phyloP scores from a whole-genome alignment of 2,329 filamentous ascomycete species.

The Fusarium palustre region DNA sequence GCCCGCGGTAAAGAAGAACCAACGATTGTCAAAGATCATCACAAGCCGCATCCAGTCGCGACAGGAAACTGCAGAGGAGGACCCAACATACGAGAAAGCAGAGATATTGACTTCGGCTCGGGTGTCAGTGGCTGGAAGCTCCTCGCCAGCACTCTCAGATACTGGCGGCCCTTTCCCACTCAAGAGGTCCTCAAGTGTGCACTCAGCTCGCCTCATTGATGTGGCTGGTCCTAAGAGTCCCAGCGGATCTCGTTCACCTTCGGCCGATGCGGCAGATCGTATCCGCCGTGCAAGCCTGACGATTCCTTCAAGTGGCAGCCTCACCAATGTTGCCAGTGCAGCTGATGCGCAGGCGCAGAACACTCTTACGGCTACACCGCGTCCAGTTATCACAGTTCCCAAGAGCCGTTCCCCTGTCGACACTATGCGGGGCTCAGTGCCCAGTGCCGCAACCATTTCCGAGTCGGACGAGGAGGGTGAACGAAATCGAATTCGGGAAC shows the following conservation, averaged over 20 bases:
- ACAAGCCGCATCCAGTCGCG: slow-evolving; percentile 37
- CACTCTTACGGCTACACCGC: slow-evolving; percentile 38
- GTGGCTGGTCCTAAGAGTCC: slow-evolving; percentile 66
- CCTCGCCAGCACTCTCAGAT: slow-evolving; percentile 63
- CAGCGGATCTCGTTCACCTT: slow-evolving; percentile 61
- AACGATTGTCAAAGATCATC: slow-evolving; percentile 45
- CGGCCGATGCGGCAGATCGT: slow-evolving; percentile 59
- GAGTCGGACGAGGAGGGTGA: slow-evolving; percentile 57
- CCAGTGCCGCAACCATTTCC: slow-evolving; percentile 54
- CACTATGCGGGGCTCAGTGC: slow-evolving; percentile 46
- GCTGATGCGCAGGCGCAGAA: slow-evolving; percentile 54
- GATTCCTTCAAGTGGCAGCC: slow-evolving; percentile 54
- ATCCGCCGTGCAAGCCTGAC: slow-evolving; percentile 53
- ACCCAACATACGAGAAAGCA: slow-evolving; percentile 66
- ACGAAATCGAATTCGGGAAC: slow-evolving; percentile 33
- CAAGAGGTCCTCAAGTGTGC: slow-evolving; percentile 60
- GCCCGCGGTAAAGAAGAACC: slow-evolving; percentile 29
- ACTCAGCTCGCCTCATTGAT: slow-evolving; percentile 69
- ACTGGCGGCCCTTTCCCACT: slow-evolving; percentile 54
- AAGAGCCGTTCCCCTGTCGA: slow-evolving; percentile 51
- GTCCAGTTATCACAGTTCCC: slow-evolving; percentile 38
- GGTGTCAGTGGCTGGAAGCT: slow-evolving; percentile 65
- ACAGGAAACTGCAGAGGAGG: slow-evolving; percentile 50
- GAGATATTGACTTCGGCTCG: slow-evolving; percentile 68
- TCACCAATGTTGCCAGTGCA: slow-evolving; percentile 52